A percentile compares a stretch with the other conserved stretches of the same genome.
phyloP scores from a whole-genome alignment of 148 eudicot genomes.

The Camellia lanceoleosa region DNA sequence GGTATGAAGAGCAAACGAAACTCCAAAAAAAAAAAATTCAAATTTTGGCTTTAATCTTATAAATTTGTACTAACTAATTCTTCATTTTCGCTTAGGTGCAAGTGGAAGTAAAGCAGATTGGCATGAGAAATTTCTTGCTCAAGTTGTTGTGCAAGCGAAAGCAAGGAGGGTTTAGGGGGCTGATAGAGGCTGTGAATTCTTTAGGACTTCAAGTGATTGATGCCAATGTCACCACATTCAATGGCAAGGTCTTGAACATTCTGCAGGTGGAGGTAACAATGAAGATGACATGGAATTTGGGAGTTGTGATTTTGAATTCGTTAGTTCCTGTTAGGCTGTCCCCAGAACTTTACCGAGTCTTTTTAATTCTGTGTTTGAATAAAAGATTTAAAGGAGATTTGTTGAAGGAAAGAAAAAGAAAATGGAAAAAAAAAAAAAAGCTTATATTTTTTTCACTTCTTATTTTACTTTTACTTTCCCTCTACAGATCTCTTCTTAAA shows the following conservation, averaged over 20 bases:
- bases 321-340: too few species aligned
- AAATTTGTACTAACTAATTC: background rate
- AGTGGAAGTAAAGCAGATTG: conserved; percentile 60
- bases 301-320: background rate
- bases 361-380: too few species aligned
- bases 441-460: too few species aligned
- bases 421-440: too few species aligned
- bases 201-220: conserved; percentile 53
- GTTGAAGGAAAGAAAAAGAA: too few species aligned
- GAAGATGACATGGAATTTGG: background rate
- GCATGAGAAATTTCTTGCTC: conserved; percentile 47
- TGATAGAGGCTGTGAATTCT: conserved; percentile 51
- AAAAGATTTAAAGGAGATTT: too few species aligned
- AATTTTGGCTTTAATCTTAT: background rate
- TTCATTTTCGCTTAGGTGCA: conserved; percentile 31
- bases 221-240: conserved; percentile 43
- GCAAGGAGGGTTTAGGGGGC: conserved; percentile 46
- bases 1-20: conserved; percentile 29
- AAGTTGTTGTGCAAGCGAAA: conserved; percentile 35
- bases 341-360: too few species aligned
- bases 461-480: too few species aligned
- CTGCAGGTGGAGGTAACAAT: conserved; percentile 23
- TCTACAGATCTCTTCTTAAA: too few species aligned
- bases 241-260: conserved; percentile 26
- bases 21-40: background rate